Conservation (phyloP, 139 green algal genomes). For the Yamagishiella unicocca region DNA sequence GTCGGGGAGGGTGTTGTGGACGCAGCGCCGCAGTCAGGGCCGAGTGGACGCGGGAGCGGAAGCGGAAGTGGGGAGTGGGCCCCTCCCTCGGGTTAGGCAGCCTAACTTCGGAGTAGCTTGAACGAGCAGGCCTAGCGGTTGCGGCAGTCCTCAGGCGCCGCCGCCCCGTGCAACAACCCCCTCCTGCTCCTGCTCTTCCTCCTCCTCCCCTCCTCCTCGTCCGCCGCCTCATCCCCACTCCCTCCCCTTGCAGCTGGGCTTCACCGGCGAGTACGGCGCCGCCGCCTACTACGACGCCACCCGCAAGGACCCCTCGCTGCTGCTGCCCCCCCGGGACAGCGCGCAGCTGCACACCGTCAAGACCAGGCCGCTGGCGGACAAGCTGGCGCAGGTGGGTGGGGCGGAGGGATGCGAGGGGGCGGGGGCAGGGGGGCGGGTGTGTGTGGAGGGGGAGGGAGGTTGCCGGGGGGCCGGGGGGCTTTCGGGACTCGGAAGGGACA, state of each 20-base stretch:
- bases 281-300: slow-evolving; percentile 34
- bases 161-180: not conserved
- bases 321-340: slow-evolving; percentile 33
- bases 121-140: not conserved
- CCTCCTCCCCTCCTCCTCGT: not conserved
- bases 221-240: no score
- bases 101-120: not conserved
- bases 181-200: not conserved
- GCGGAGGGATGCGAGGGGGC: not conserved
- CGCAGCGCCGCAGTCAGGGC: no score
- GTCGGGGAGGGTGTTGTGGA: no score
- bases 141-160: not conserved
- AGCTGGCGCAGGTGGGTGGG: slow-evolving; percentile 52
- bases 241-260: slow-evolving; percentile 34
- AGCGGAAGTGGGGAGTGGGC: no score
- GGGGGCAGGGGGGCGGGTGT: not conserved
- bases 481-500: not conserved
- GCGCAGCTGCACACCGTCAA: slow-evolving; percentile 25
- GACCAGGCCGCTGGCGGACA: slow-evolving; percentile 46
- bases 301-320: not conserved
- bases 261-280: not conserved
- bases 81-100: no score
- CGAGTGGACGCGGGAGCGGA: no score
- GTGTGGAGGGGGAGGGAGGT: no score
- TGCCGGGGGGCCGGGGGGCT: not conserved